A percentile compares a stretch with the other conserved stretches of the same genome.
Evolutionary conservation across 352 stramenopile genomes (phyloP).

Genomic region (Phytophthora pini): DNA sequence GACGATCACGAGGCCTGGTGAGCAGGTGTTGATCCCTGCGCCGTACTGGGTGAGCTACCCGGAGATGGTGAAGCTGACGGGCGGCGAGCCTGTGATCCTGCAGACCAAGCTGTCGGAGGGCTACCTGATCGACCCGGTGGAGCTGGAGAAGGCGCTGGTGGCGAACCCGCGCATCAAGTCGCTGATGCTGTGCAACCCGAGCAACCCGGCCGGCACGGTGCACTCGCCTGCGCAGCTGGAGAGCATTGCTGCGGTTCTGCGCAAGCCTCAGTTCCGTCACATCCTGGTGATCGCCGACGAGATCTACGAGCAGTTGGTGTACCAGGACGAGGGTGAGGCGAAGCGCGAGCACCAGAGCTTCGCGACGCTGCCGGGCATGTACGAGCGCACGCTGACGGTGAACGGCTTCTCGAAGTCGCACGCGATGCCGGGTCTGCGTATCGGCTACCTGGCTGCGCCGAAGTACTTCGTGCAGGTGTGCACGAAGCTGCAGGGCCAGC

Average conservation of each 20-base stretch:
- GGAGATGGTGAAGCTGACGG: constrained; percentile 95
- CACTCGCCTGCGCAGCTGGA: constrained; percentile 67
- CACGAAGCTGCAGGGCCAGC: constrained; percentile 95
- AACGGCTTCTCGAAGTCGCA: constrained; percentile 98
- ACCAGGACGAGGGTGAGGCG: constrained; percentile 75
- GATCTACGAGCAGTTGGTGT: constrained; percentile 97
- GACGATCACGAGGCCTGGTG: constrained; percentile 89
- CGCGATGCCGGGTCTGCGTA: constrained; percentile 96
- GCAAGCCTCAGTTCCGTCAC: constrained; percentile 70
- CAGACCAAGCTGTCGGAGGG: constrained; percentile 87
- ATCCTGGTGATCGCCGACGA: constrained; percentile 93
- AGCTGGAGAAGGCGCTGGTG: constrained; percentile 78
- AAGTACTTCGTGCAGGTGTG: constrained; percentile 87
- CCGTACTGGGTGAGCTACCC: constrained; percentile 98
- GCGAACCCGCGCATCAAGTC: constrained; percentile 79
- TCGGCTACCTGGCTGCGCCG: constrained; percentile 92
- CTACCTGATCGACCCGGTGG: constrained; percentile 83
- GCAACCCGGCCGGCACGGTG: constrained; percentile 93
- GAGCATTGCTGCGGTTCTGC: constrained; percentile 60
- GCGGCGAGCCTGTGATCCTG: constrained; percentile 92
- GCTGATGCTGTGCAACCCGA: constrained; percentile 97
- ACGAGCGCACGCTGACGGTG: constrained; percentile 91
- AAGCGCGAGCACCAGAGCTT: constrained; percentile 76
- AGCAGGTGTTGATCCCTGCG: constrained; percentile 96
- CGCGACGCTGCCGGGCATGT: constrained; percentile 83